Conservation (phyloP, 306 rosid species). For the Rosa chinensis region DNA sequence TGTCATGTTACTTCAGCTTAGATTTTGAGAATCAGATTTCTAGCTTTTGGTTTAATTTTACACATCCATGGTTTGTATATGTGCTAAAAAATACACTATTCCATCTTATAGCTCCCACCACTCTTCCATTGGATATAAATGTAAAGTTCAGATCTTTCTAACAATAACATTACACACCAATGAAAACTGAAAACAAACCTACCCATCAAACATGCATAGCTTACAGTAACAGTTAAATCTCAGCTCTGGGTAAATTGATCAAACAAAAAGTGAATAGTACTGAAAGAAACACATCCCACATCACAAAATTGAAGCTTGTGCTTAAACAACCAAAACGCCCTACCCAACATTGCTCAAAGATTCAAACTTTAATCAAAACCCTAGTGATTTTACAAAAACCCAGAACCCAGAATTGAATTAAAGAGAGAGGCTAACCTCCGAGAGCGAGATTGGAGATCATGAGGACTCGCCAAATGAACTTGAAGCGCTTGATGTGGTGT, state of each 20-base stretch:
- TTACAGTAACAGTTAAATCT: neutral
- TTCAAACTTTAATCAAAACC: neutral
- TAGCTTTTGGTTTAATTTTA: neutral
- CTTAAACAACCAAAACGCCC: neutral
- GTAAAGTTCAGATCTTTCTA: neutral
- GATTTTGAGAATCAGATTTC: neutral
- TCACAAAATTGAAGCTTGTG: neutral
- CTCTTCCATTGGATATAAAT: neutral
- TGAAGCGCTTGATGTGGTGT: conserved; percentile 49
- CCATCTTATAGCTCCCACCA: neutral
- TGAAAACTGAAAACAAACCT: neutral
- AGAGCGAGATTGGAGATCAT: conserved; percentile 74
- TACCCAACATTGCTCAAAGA: neutral
- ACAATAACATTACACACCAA: neutral
- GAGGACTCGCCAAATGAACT: conserved; percentile 72
- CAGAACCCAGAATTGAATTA: neutral
- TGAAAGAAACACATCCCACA: conserved; percentile 1
- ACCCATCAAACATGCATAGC: neutral
- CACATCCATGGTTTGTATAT: neutral
- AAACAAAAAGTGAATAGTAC: conserved; percentile 37
- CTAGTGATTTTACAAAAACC: neutral
- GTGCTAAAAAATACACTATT: neutral
- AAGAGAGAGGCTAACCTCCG: conserved; percentile 51
- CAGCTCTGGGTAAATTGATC: conserved; percentile 33
- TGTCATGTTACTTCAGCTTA: neutral